Base-by-base conservation (phyloP, 139 green algal genomes). In the Protoeuglena noctilucae region DNA sequence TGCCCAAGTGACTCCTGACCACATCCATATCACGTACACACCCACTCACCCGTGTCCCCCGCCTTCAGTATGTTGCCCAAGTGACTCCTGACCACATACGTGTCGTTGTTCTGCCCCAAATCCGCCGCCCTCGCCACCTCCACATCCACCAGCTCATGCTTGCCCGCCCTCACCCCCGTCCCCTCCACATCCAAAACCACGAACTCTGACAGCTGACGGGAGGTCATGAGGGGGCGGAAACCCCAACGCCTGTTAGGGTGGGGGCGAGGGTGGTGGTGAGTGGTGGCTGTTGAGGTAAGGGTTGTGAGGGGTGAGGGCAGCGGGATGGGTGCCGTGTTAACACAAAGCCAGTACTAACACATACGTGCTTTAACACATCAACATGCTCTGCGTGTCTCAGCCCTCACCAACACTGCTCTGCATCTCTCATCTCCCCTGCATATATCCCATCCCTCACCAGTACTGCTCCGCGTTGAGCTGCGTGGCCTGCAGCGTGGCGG, bases 161-260 rank as follows among this genome's bases (percentile, higher is more conserved):
- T 45, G 43, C 40, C 53, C 22, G 39, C 53, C 39, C 34, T 18
- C 19, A 40, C 1, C 29, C 58, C 40, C 50, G 62, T 23, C 7
- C 45, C 26, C 71, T 98, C 90, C 0, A 91, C 64, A 64, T 98
- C 90, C 49, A 98, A 66, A 7, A 97, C 71, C 5, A 94, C 67
- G 58, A 85, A 98, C 66, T 93, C 80, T 12, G 72, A 64, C 18
- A 95, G 65, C 63, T 85, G 73, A 40, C 74, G 70, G 34, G 54
- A 67, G 34, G 48, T 69, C 41, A 84, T 56, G 25, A 96, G 51
- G 0, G 79, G 53, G 3, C 39, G 57, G 64, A 88, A 92, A 2
- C 77, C 67, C 3, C 58, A 52, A 5, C 83, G 75, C 70, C 75
- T 96, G 69, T 87, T 97, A 9, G 60, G 27, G 28, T 52, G 61